Base-by-base conservation (phyloP, 1,284 basidiomycete species). In the Tylopilus orsonianus region DNA sequence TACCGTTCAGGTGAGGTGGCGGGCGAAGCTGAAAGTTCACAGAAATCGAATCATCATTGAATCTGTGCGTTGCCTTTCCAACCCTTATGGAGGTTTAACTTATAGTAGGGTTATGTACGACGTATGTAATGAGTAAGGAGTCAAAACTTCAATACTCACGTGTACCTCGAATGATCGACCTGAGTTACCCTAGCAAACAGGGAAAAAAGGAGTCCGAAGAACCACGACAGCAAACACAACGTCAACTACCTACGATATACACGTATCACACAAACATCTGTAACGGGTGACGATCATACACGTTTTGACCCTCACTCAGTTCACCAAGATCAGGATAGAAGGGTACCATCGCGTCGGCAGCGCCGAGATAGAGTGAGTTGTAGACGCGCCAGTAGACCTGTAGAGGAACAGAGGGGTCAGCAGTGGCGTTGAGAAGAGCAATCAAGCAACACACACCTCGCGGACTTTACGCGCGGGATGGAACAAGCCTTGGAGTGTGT, bases 381-480 rank as follows among this genome's bases (percentile, higher is more conserved):
- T 97, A 97, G 56, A 95, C 75, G 45, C 93, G 82, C 89, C 93
- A 97, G 66, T 95, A 96, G 7, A 81, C 75, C 75, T 75, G 48
- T n/a, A n/a, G 9, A 46, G 22, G 20, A 4, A 32, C 4, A 12
- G 16, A 10, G 40, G 1, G 48, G 48, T 49, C 3, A 54, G 49
- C n/a, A 40, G 29, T 18, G 1, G 2, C 9, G 12, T 19, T 30
- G 40, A 13, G 33, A 36, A 4, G 16, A 30, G 55, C 61, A 0
- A 27, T 41, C 4, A 8, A 37, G 5, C 4, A 24, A 29, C 14
- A 63, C 66, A n/a, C 46, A 90, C 93, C 75, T 99, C 97, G 48
- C 96, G 81, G 14, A 99, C 97, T 67, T 96, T 95, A 50, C 97
- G 78, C 4, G 97, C 95, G 0, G 96, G 96, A 63, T 97, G 94